These are phyloP conservation scores for Lyophyllum decastes DNA, from an alignment of 768 basidiomycete genomes.

Conservation along the genomic window DNA sequence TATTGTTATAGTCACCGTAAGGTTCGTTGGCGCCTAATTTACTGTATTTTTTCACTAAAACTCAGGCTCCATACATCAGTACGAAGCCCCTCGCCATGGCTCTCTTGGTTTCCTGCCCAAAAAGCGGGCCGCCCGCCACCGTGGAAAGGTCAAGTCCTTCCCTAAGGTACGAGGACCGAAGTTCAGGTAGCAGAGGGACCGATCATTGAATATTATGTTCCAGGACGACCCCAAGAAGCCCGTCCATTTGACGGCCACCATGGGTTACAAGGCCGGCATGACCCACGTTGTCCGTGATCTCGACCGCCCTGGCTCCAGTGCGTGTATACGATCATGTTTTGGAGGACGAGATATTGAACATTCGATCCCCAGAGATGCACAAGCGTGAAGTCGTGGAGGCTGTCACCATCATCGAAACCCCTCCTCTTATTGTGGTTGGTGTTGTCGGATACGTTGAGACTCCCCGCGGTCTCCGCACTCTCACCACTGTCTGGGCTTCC, in stretches of 20 bases:
- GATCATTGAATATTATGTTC: background rate
- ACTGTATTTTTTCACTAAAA: slow-evolving; percentile 1
- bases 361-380: slow-evolving; percentile 85
- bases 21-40: slow-evolving; percentile 42
- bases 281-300: slow-evolving; percentile 99
- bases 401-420: slow-evolving; percentile 93
- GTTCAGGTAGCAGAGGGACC: background rate
- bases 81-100: slow-evolving; percentile 98
- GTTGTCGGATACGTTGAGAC: slow-evolving; percentile 99
- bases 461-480: slow-evolving; percentile 96
- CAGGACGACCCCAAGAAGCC: slow-evolving; percentile 99
- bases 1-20: slow-evolving; percentile 74
- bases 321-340: slow-evolving; percentile 34
- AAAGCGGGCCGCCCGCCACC: slow-evolving; percentile 95
- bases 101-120: slow-evolving; percentile 96
- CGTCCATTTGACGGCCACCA: slow-evolving; percentile 94
- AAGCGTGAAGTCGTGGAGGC: slow-evolving; percentile 99
- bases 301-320: slow-evolving; percentile 98
- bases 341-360: slow-evolving; percentile 1
- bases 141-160: slow-evolving; percentile 99
- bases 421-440: slow-evolving; percentile 95
- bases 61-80: slow-evolving; percentile 48
- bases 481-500: slow-evolving; percentile 98
- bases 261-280: slow-evolving; percentile 99
- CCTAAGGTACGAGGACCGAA: slow-evolving; percentile 72